These are phyloP conservation scores for Hansfordia pulvinata DNA, from an alignment of 2,329 filamentous ascomycete genomes.

Conservation along the genomic window DNA sequence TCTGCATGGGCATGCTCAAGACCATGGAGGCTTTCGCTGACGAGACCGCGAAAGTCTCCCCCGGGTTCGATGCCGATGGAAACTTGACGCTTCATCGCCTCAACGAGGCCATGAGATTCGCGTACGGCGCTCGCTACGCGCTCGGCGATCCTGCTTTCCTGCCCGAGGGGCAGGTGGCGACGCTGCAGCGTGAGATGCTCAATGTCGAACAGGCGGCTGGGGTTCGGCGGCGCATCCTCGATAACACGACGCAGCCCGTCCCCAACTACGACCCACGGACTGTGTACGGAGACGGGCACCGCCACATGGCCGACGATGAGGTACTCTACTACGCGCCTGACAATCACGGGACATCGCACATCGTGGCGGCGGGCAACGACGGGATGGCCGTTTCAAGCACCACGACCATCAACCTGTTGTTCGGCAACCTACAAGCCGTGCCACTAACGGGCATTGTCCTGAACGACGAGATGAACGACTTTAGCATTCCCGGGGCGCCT, in stretches of 20 bases:
- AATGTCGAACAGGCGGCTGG: constrained; percentile 40
- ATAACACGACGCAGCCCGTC: constrained; percentile 57
- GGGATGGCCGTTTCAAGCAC: constrained; percentile 73
- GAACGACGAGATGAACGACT: constrained; percentile 63
- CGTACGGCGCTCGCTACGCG: constrained; percentile 64
- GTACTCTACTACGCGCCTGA: constrained; percentile 49
- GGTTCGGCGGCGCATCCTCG: constrained; percentile 55
- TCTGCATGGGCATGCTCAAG: constrained; percentile 66
- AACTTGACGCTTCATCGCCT: constrained; percentile 71
- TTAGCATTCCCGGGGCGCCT: constrained; percentile 63
- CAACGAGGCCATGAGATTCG: constrained; percentile 81
- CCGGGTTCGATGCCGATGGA: constrained; percentile 31
- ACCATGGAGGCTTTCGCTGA: constrained; percentile 63
- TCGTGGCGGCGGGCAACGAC: constrained; percentile 55
- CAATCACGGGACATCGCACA: constrained; percentile 61
- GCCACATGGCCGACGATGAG: no score
- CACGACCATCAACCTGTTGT: constrained; percentile 78
- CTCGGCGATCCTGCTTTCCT: constrained; percentile 77
- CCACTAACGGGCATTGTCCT: constrained; percentile 74
- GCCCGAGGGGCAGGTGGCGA: constrained; percentile 38
- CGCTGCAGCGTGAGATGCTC: constrained; percentile 57
- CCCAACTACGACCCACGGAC: constrained; percentile 59
- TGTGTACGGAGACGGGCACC: constrained; percentile 18
- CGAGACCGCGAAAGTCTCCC: no score
- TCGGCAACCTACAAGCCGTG: constrained; percentile 67